Evolutionary conservation across 345 rosid genomes (phyloP).

Genomic region (Linum tenue): DNA sequence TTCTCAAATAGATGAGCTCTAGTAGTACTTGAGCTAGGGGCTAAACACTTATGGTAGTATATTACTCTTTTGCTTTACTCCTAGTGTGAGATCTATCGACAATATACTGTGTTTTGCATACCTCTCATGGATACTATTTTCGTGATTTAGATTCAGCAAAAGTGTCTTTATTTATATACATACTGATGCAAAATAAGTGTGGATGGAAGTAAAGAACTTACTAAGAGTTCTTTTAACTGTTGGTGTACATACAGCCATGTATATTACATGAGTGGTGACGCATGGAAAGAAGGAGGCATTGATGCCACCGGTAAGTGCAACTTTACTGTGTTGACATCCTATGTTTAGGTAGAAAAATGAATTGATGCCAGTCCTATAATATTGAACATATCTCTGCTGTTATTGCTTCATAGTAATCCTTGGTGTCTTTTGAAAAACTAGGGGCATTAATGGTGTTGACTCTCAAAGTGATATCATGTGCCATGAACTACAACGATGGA

Average conservation of each 20-base stretch:
- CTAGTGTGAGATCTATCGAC: too few species aligned
- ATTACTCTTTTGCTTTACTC: too few species aligned
- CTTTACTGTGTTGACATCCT: constrained; percentile 6
- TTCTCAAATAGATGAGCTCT: too few species aligned
- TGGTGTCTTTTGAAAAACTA: constrained; percentile 14
- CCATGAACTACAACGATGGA: constrained; percentile 82
- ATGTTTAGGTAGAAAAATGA: not conserved
- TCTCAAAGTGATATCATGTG: constrained; percentile 84
- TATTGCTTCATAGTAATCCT: not conserved
- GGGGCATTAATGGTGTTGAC: constrained; percentile 98
- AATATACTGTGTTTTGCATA: too few species aligned
- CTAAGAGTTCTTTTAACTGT: constrained; percentile 22
- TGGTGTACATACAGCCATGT: constrained; percentile 61
- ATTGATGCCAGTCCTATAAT: not conserved
- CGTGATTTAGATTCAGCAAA: too few species aligned
- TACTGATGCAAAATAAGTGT: not conserved
- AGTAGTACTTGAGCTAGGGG: too few species aligned
- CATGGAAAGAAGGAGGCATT: constrained; percentile 99
- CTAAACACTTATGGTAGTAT: too few species aligned
- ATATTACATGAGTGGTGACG: constrained; percentile 98
- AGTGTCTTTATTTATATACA: too few species aligned
- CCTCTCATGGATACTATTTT: too few species aligned
- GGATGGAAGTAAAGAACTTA: not conserved
- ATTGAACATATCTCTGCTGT: not conserved
- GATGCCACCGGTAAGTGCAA: constrained; percentile 77